Conservation (phyloP, 2,329 filamentous ascomycete species). For the Coniosporium tulheliwenetii region DNA sequence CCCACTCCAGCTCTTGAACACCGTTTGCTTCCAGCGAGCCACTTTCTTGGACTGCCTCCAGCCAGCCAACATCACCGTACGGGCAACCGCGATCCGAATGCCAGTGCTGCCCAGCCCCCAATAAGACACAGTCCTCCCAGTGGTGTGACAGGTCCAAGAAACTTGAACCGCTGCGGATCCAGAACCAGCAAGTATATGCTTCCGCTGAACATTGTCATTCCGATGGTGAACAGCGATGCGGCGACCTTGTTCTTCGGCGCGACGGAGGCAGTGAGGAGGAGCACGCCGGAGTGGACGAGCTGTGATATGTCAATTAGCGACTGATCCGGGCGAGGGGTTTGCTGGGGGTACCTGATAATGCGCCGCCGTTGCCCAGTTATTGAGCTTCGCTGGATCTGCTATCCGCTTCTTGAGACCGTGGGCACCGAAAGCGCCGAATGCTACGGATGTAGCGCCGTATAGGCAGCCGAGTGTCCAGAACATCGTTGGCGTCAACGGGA, state of each 20-base stretch:
- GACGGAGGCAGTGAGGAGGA: conserved; percentile 38
- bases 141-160: conserved; percentile 49
- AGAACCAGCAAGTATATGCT: conserved; percentile 48
- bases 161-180: conserved; percentile 44
- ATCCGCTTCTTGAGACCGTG: conserved; percentile 50
- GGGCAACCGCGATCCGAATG: conserved; percentile 11
- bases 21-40: too few relatives aligned
- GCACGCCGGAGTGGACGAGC: conserved; percentile 46
- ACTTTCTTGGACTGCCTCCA: too few relatives aligned
- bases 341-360: conserved; percentile 43
- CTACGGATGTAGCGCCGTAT: conserved; percentile 45
- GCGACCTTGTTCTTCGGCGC: conserved; percentile 41
- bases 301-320: conserved; percentile 14
- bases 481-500: conserved; percentile 13
- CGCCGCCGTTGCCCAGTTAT: conserved; percentile 48
- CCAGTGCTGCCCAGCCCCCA: conserved; percentile 43
- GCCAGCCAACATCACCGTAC: too few relatives aligned
- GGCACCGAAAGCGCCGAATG: conserved; percentile 50
- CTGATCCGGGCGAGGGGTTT: background rate
- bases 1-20: too few relatives aligned
- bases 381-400: conserved; percentile 40
- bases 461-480: conserved; percentile 49
- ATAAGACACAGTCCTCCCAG: conserved; percentile 49
- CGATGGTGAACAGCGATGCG: conserved; percentile 42
- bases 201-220: conserved; percentile 53